Base-by-base conservation (phyloP, 2,329 filamentous ascomycete genomes). In the Aotearoamyces nothofagi region DNA sequence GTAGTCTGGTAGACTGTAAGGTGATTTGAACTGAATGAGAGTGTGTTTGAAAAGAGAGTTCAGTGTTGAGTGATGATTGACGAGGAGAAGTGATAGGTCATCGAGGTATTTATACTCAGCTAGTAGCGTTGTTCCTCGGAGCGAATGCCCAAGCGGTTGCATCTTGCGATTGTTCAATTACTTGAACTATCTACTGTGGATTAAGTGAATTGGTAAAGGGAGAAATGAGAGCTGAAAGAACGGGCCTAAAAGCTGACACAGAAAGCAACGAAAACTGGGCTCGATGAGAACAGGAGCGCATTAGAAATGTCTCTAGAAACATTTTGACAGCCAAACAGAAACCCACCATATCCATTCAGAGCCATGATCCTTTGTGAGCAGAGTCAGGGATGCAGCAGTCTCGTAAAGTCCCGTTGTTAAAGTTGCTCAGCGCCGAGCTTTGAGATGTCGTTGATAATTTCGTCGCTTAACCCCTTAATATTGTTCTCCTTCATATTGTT, bases 401-500 rank as follows among this genome's bases (percentile, higher is more conserved):
- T 11, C 12, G 22, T 11, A 13, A 24, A 24, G 11, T 12, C 12
- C 4, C 12, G 15, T 7, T 11, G 22, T 24, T 6, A 5, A 13
- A 24, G 22, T 3, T 7, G 4, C 4, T 6, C 5, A 12, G 6
- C 10, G 15, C 3, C 7, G 22, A 6, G 9, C 22, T 24, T 24
- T 13, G 9, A 3, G 22, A 7, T 24, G 22, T 11, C 3, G 22
- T 24, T 5, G 12, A 8, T 11, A 24, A n/a, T n/a, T n/a, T n/a
- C 13, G 24, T 26, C 24, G 24, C 24, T 26, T 26, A 26, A 4
- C 6, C 24, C 9, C 24, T 26, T 26, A 26, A 4, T 26, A 26
- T 26, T 26, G 24, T 26, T 15, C 19, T 22, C 8, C 24, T 26
- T 26, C 11, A 15, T 26, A 26, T 26, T 26, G 24, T 26, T 22